Conservation (phyloP, 768 basidiomycete genomes). For the Tricholoma bakamatsutake region DNA sequence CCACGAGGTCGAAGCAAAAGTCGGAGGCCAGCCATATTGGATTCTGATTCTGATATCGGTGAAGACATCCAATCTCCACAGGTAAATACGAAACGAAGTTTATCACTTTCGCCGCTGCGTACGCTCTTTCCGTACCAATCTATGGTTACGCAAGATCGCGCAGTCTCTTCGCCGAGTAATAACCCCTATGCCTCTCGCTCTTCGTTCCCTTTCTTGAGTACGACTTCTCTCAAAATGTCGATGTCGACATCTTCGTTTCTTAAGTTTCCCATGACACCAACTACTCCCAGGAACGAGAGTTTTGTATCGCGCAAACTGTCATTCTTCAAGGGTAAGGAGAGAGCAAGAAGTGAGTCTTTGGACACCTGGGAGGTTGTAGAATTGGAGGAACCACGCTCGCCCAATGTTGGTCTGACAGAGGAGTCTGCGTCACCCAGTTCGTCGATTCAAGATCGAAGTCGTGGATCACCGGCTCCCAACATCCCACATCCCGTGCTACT, state of each 20-base stretch:
- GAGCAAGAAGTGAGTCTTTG: constrained; percentile 26
- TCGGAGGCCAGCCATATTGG: constrained; percentile 26
- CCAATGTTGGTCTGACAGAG: constrained; percentile 20
- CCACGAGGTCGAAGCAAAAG: constrained; percentile 23
- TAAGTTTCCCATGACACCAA: constrained; percentile 7
- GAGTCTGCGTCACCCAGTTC: constrained; percentile 9
- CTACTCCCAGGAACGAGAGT: constrained; percentile 25
- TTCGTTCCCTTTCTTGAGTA: constrained; percentile 37
- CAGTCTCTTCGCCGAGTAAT: constrained; percentile 32
- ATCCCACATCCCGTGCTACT: neutral
- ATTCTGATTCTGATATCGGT: constrained; percentile 19
- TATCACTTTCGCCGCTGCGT: constrained; percentile 41
- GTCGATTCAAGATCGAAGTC: neutral
- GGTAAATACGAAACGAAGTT: constrained; percentile 28
- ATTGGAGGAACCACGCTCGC: constrained; percentile 22
- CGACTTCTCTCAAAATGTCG: constrained; percentile 35
- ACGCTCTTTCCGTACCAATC: constrained; percentile 39
- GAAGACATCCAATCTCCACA: constrained; percentile 7
- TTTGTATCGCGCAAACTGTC: constrained; percentile 31
- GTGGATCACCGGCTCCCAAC: neutral
- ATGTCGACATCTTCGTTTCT: constrained; percentile 31
- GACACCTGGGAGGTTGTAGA: constrained; percentile 45
- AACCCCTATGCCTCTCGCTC: constrained; percentile 36
- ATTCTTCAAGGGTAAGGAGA: constrained; percentile 36
- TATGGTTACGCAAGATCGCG: constrained; percentile 27